phyloP scores from a whole-genome alignment of 108 stramenopile genomes.

The Seminavis robusta region DNA sequence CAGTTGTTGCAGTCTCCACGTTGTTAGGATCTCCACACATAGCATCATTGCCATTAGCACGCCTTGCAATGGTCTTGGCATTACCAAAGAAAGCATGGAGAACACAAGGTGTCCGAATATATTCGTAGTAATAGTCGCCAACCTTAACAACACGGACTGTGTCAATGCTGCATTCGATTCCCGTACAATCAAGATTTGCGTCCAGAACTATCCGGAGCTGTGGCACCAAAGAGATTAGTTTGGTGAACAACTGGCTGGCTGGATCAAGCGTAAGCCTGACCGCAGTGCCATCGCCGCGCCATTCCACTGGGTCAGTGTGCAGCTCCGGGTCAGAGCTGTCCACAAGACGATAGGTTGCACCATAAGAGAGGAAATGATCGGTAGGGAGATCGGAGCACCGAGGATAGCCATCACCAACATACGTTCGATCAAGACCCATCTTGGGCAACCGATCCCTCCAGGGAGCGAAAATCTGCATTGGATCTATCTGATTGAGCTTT shows the following conservation, averaged over 20 bases:
- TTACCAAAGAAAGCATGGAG: constrained; percentile 48
- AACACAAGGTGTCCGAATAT: constrained; percentile 54
- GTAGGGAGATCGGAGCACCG: constrained; percentile 41
- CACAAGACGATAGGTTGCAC: constrained; percentile 50
- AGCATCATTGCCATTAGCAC: neutral
- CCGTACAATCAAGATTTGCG: constrained; percentile 32
- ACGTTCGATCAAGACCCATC: constrained; percentile 43
- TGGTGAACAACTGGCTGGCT: neutral
- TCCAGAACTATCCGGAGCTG: constrained; percentile 33
- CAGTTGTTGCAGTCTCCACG: neutral
- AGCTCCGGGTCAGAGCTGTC: constrained; percentile 20
- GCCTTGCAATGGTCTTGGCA: constrained; percentile 43
- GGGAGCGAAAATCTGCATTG: constrained; percentile 4
- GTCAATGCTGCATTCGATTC: constrained; percentile 48
- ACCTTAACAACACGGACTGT: constrained; percentile 53
- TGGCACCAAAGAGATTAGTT: constrained; percentile 31
- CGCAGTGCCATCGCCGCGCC: neutral
- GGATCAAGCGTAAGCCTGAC: neutral
- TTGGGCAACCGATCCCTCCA: constrained; percentile 6
- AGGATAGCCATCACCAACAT: constrained; percentile 63
- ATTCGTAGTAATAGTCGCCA: constrained; percentile 48
- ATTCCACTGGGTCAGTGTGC: no score
- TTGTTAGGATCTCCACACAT: constrained; percentile 2
- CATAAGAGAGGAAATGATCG: constrained; percentile 44
- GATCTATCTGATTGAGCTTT: constrained; percentile 10